phyloP scores from a whole-genome alignment of 2,329 filamentous ascomycete species.

The Fusarium equiseti region DNA sequence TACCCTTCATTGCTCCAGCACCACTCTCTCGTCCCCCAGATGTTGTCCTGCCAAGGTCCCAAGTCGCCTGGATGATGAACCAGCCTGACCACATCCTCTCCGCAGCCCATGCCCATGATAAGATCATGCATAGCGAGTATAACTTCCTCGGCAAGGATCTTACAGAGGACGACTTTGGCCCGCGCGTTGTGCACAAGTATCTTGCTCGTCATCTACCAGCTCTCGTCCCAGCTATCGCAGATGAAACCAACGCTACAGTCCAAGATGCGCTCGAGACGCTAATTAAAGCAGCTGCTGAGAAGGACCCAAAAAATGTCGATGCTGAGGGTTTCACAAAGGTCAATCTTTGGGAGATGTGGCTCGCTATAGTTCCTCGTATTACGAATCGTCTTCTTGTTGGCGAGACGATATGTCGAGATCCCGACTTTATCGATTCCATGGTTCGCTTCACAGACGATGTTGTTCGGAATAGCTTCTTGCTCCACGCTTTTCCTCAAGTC shows the following conservation, averaged over 20 bases:
- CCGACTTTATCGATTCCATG: conserved; percentile 60
- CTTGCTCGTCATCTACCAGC: conserved; percentile 56
- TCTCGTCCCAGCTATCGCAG: conserved; percentile 57
- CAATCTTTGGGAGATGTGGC: conserved; percentile 60
- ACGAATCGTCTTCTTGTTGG: conserved; percentile 61
- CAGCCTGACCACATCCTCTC: conserved; percentile 60
- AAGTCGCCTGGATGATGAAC: conserved; percentile 61
- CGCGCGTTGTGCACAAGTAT: conserved; percentile 58
- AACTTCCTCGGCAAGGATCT: conserved; percentile 57
- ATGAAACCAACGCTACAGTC: conserved; percentile 55
- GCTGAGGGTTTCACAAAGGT: conserved; percentile 54
- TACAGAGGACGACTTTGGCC: conserved; percentile 55
- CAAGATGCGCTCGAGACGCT: conserved; percentile 50
- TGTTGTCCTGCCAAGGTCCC: conserved; percentile 58
- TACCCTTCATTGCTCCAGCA: conserved; percentile 58
- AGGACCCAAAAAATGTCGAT: conserved; percentile 38
- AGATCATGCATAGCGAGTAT: conserved; percentile 54
- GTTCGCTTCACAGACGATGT: conserved; percentile 64
- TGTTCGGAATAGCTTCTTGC: conserved; percentile 58
- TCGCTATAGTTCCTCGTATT: conserved; percentile 57
- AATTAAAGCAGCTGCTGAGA: conserved; percentile 19
- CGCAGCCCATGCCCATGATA: conserved; percentile 56
- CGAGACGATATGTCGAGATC: conserved; percentile 54
- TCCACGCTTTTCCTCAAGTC: conserved; percentile 60
- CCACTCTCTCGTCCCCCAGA: conserved; percentile 57